These are phyloP conservation scores for Clavaria fumosa DNA, from an alignment of 768 basidiomycete genomes.

Conservation along the genomic window DNA sequence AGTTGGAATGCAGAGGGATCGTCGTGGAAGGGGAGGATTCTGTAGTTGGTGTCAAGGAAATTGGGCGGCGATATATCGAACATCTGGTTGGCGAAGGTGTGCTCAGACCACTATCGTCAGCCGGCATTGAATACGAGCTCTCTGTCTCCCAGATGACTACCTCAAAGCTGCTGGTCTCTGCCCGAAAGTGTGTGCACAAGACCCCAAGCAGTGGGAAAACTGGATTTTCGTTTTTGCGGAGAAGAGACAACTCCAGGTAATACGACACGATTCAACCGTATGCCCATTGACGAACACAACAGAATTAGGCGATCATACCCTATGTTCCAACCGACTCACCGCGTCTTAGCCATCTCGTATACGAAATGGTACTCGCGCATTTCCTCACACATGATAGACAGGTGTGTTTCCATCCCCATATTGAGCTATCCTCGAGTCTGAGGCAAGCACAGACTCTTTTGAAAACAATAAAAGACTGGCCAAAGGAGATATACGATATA, in stretches of 20 bases:
- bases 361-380: constrained; percentile 89
- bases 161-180: constrained; percentile 67
- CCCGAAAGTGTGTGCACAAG: constrained; percentile 72
- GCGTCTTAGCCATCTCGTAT: constrained; percentile 68
- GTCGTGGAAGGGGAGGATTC: constrained; percentile 16
- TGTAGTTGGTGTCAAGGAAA: constrained; percentile 40
- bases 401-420: constrained; percentile 23
- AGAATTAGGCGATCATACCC: constrained; percentile 75
- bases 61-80: constrained; percentile 78
- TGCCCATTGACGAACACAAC: no score
- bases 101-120: constrained; percentile 9
- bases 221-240: constrained; percentile 90
- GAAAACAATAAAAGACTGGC: constrained; percentile 77
- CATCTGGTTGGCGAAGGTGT: constrained; percentile 71
- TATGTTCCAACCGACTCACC: constrained; percentile 75
- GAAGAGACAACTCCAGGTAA: constrained; percentile 61
- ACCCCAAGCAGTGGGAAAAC: constrained; percentile 81
- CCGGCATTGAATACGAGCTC: not conserved
- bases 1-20: constrained; percentile 28
- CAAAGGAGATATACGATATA: constrained; percentile 79
- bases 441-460: constrained; percentile 48
- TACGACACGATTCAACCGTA: constrained; percentile 9
- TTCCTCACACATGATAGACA: constrained; percentile 64
- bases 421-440: constrained; percentile 5
- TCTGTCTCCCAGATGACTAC: constrained; percentile 46